Evolutionary conservation across 2,329 filamentous ascomycete species (phyloP).

Genomic region (Shiraia bambusicola): DNA sequence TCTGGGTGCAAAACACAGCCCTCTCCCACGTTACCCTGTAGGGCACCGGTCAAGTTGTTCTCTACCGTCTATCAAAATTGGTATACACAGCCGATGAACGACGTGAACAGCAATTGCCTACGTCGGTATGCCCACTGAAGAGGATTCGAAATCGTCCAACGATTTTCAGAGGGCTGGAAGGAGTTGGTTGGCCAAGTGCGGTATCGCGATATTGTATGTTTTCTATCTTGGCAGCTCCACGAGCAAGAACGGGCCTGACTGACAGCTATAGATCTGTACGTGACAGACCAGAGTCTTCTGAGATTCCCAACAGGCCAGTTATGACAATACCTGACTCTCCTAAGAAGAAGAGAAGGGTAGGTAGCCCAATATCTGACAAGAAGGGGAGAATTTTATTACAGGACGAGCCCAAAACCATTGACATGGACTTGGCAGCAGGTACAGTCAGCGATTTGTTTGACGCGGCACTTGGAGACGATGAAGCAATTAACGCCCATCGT

Average conservation of each 20-base stretch:
- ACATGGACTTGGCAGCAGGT: constrained; percentile 2
- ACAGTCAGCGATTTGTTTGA: constrained; percentile 8
- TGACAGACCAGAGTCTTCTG: constrained; percentile 27
- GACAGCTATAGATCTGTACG: constrained; percentile 31
- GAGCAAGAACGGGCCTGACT: constrained; percentile 4
- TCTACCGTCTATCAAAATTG: constrained; percentile 1
- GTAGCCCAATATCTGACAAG: constrained; percentile 18
- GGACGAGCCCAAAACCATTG: constrained; percentile 7
- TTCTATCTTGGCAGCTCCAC: background rate
- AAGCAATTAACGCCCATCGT: constrained; percentile 18
- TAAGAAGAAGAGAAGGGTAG: constrained; percentile 38
- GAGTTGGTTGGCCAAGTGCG: constrained; percentile 34
- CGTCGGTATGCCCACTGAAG: constrained; percentile 36
- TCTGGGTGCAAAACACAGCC: constrained; percentile 11
- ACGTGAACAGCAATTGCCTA: constrained; percentile 13
- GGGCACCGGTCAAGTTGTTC: constrained; percentile 8
- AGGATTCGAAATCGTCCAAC: constrained; percentile 27
- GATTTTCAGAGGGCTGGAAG: constrained; percentile 25
- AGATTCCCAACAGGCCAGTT: constrained; percentile 23
- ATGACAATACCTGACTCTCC: constrained; percentile 36
- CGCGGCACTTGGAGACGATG: constrained; percentile 2
- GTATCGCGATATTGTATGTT: constrained; percentile 30
- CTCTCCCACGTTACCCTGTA: constrained; percentile 4
- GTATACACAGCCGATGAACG: constrained; percentile 29
- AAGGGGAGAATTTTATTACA: constrained; percentile 12